Percentiles rank a stretch among this genome's conserved stretches.
These are phyloP conservation scores for Plasmodium billcollinsi DNA, from an alignment of 169 alveolate species.

Conservation along the genomic window DNA sequence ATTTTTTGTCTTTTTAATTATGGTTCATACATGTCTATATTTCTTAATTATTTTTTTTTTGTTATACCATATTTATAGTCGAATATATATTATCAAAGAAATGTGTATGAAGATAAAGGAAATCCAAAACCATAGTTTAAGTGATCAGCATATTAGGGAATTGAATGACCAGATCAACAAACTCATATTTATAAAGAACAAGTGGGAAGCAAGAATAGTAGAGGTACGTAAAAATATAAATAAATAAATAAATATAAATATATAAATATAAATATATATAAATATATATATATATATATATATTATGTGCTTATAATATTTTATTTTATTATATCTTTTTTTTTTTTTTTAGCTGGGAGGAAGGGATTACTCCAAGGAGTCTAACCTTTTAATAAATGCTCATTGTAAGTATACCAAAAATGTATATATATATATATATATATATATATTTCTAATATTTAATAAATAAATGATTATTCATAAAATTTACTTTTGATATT, in stretches of 20 bases:
- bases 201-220: slow-evolving; percentile 94
- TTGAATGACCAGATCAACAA: slow-evolving; percentile 95
- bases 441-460: neutral
- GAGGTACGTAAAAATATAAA: slow-evolving; percentile 94
- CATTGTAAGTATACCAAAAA: slow-evolving; percentile 28
- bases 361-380: slow-evolving; percentile 59
- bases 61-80: slow-evolving; percentile 7
- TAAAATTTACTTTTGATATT: too few relatives aligned
- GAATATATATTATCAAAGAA: slow-evolving; percentile 84
- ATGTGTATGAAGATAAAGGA: slow-evolving; percentile 90
- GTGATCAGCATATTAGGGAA: slow-evolving; percentile 94
- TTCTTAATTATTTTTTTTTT: neutral
- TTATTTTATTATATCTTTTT: neutral
- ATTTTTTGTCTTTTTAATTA: neutral
- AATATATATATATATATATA: neutral
- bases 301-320: neutral
- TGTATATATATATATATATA: neutral
- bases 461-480: neutral
- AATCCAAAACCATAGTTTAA: slow-evolving; percentile 94
- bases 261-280: neutral
- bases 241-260: neutral
- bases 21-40: neutral
- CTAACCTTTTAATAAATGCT: slow-evolving; percentile 64
- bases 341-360: slow-evolving; percentile 61
- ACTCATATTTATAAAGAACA: slow-evolving; percentile 90